These are phyloP conservation scores for Cyclotella cryptica DNA, from an alignment of 108 stramenopile species.

Conservation along the genomic window DNA sequence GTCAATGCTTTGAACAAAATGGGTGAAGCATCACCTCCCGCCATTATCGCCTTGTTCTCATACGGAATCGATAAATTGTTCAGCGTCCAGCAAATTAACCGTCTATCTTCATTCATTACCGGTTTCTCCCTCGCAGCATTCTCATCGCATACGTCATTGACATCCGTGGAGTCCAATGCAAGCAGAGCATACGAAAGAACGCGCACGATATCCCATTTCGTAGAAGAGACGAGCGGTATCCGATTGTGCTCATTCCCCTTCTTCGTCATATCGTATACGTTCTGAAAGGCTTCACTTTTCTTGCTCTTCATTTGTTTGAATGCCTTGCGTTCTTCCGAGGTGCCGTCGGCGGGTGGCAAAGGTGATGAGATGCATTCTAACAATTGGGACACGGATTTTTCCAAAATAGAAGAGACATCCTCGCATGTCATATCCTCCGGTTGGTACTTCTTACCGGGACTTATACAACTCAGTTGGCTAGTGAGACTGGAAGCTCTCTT, in stretches of 20 bases:
- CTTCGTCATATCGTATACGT: constrained; percentile 44
- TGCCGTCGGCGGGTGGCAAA: not conserved
- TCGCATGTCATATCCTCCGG: constrained; percentile 15
- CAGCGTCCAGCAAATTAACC: constrained; percentile 59
- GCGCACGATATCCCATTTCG: constrained; percentile 34
- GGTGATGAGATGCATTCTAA: constrained; percentile 30
- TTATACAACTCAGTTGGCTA: constrained; percentile 8
- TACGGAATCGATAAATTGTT: constrained; percentile 61
- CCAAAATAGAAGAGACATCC: not conserved
- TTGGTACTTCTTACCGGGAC: constrained; percentile 16
- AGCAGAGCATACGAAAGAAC: constrained; percentile 37
- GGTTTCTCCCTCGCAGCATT: constrained; percentile 2
- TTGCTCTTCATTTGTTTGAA: constrained; percentile 2
- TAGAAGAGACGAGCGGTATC: constrained; percentile 33
- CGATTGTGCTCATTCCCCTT: constrained; percentile 45
- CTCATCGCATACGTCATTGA: not conserved
- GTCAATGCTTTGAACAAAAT: constrained; percentile 38
- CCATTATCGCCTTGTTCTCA: constrained; percentile 57
- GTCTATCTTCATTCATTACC: constrained; percentile 41
- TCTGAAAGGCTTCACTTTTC: constrained; percentile 29
- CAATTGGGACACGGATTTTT: constrained; percentile 26
- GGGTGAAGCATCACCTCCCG: constrained; percentile 14
- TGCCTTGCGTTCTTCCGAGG: constrained; percentile 9
- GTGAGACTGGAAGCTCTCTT: constrained; percentile 1
- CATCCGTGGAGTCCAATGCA: not conserved